Conservation (phyloP, 257 asterid genomes). For the Schizonepeta tenuifolia region DNA sequence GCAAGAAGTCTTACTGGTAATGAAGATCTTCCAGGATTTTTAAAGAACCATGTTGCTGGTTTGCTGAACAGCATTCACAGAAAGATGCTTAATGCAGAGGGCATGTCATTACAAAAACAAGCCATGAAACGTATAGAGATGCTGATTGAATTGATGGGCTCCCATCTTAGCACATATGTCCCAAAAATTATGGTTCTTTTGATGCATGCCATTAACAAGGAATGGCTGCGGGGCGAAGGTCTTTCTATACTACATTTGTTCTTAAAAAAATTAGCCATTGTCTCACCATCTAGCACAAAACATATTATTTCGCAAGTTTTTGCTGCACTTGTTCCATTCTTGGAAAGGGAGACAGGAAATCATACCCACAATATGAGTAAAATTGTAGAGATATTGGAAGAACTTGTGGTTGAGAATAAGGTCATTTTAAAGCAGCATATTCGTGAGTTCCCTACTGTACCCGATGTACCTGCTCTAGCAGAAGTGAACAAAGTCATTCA, state of each 20-base stretch:
- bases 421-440: conserved; percentile 72
- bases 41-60: conserved; percentile 85
- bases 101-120: conserved; percentile 74
- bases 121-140: conserved; percentile 86
- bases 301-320: conserved; percentile 95
- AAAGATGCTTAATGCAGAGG: conserved; percentile 89
- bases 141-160: conserved; percentile 86
- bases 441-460: conserved; percentile 90
- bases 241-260: conserved; percentile 82
- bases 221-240: conserved; percentile 83
- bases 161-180: conserved; percentile 85
- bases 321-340: conserved; percentile 92
- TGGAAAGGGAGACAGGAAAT: conserved; percentile 74
- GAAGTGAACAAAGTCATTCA: conserved; percentile 83
- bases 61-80: conserved; percentile 86
- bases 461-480: conserved; percentile 77
- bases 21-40: conserved; percentile 87
- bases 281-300: conserved; percentile 88
- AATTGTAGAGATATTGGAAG: conserved; percentile 91
- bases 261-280: conserved; percentile 71
- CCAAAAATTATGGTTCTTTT: conserved; percentile 99
- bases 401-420: conserved; percentile 80
- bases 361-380: conserved; percentile 56
- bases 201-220: conserved; percentile 89
- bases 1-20: conserved; percentile 73